phyloP scores from a whole-genome alignment of 106 monocot genomes.

The Xerophyta viscosa region DNA sequence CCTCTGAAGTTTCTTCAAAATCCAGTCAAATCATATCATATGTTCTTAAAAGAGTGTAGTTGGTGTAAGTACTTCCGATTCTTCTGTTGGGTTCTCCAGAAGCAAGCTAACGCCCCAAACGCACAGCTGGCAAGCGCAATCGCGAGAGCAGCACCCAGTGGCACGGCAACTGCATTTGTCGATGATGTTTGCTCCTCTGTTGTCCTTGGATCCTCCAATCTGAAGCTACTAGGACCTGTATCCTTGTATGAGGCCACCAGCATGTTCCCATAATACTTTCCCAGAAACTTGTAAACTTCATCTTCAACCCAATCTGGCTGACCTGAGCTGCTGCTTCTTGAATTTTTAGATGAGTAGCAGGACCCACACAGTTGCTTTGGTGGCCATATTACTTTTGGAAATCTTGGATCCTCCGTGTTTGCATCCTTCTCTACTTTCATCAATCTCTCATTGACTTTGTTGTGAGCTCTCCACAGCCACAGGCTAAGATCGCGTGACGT shows the following conservation, averaged over 20 bases:
- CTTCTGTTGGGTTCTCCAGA: slow-evolving; percentile 95
- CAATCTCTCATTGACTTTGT: slow-evolving; percentile 84
- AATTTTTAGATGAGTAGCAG: slow-evolving; percentile 39
- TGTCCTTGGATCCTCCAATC: slow-evolving; percentile 14
- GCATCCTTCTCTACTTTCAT: slow-evolving; percentile 64
- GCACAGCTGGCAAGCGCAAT: slow-evolving; percentile 87
- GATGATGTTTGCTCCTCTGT: slow-evolving; percentile 25
- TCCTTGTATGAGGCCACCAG: slow-evolving; percentile 45
- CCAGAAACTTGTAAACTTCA: slow-evolving; percentile 75
- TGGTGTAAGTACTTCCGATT: slow-evolving; percentile 98
- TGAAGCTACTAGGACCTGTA: slow-evolving; percentile 1
- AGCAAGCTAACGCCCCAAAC: slow-evolving; percentile 90
- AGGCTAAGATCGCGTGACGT: slow-evolving; percentile 54
- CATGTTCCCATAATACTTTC: slow-evolving; percentile 57
- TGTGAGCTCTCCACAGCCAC: slow-evolving; percentile 90
- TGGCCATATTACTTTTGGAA: slow-evolving; percentile 88
- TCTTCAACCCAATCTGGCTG: slow-evolving; percentile 58
- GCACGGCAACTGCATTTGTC: slow-evolving; percentile 64
- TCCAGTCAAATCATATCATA: slow-evolving; percentile 28
- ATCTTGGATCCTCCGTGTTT: slow-evolving; percentile 55
- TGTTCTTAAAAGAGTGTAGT: slow-evolving; percentile 95
- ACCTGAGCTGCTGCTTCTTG: slow-evolving; percentile 6
- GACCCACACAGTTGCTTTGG: slow-evolving; percentile 62
- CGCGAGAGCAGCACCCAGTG: slow-evolving; percentile 77
- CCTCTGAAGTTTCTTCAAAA: not conserved